Conservation (phyloP, 306 rosid species). For the Medicago arabica region DNA sequence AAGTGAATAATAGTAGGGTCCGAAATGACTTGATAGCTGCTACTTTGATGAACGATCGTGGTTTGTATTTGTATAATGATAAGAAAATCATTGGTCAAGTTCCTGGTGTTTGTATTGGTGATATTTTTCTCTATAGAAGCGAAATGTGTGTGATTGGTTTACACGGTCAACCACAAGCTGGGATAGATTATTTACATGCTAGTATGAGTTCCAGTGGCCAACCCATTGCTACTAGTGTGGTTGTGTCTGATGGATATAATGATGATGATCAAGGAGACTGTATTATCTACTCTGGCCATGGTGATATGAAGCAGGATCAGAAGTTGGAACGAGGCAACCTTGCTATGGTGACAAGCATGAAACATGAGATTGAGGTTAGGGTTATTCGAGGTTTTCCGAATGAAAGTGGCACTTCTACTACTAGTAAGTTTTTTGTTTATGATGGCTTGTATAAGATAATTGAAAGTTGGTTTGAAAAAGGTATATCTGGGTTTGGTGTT, state of each 20-base stretch:
- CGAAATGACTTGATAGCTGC: no score
- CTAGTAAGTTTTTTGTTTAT: no score
- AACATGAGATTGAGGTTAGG: conserved; percentile 89
- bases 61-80: no score
- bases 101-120: no score
- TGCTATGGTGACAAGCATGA: conserved; percentile 93
- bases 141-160: no score
- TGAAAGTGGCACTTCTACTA: conserved; percentile 51
- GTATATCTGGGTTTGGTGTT: no score
- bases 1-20: no score
- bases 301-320: conserved; percentile 94
- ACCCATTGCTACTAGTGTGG: conserved; percentile 91
- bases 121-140: no score
- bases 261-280: conserved; percentile 85
- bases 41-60: no score
- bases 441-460: no score
- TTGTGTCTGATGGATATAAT: conserved; percentile 92
- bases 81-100: no score
- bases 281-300: conserved; percentile 90
- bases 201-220: conserved; percentile 88
- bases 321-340: conserved; percentile 92
- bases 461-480: no score
- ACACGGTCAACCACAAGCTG: conserved; percentile 94
- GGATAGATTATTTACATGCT: conserved; percentile 85
- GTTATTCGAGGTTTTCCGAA: conserved; percentile 79